phyloP scores from a whole-genome alignment of 2,329 filamentous ascomycete genomes.

The Anthostomella pinea region DNA sequence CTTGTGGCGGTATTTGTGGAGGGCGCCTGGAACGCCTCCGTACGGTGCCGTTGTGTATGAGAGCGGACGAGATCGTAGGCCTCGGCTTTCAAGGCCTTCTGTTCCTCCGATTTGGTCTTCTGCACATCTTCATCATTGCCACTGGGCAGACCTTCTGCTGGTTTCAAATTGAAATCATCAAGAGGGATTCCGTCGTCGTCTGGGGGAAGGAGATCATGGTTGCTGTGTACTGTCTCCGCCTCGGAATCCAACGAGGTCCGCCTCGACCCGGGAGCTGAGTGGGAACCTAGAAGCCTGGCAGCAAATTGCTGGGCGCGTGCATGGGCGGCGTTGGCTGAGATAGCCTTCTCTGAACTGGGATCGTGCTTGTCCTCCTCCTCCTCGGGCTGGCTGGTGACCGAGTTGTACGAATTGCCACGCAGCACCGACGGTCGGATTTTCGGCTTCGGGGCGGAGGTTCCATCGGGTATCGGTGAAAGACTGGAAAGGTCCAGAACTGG shows the following conservation, averaged over 20 bases:
- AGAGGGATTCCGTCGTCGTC: conserved; percentile 32
- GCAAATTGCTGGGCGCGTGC: conserved; percentile 42
- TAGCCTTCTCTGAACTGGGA: conserved; percentile 24
- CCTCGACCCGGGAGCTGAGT: conserved; percentile 34
- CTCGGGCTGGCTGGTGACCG: conserved; percentile 31
- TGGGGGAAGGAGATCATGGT: conserved; percentile 22
- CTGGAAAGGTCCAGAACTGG: conserved; percentile 17
- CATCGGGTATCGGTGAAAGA: conserved; percentile 11
- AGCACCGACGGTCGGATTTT: conserved; percentile 41
- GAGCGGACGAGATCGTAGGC: conserved; percentile 42
- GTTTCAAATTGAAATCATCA: conserved; percentile 26
- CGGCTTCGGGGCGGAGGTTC: conserved; percentile 16
- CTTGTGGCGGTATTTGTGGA: conserved; percentile 10
- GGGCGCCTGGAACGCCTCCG: conserved; percentile 13
- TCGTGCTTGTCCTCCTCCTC: conserved; percentile 26
- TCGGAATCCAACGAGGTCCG: conserved; percentile 38
- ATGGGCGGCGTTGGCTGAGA: conserved; percentile 41
- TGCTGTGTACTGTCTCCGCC: conserved; percentile 28
- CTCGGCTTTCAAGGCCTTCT: conserved; percentile 33
- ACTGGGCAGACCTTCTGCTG: conserved; percentile 5
- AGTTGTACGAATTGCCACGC: conserved; percentile 41
- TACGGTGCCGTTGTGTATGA: conserved; percentile 34
- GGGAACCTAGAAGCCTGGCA: conserved; percentile 37
- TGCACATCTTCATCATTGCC: conserved; percentile 11
- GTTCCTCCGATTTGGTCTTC: conserved; percentile 19